A percentile compares a stretch with the other conserved stretches of the same genome.
Conservation (phyloP, 345 rosid species). For the Aegle marmelos region DNA sequence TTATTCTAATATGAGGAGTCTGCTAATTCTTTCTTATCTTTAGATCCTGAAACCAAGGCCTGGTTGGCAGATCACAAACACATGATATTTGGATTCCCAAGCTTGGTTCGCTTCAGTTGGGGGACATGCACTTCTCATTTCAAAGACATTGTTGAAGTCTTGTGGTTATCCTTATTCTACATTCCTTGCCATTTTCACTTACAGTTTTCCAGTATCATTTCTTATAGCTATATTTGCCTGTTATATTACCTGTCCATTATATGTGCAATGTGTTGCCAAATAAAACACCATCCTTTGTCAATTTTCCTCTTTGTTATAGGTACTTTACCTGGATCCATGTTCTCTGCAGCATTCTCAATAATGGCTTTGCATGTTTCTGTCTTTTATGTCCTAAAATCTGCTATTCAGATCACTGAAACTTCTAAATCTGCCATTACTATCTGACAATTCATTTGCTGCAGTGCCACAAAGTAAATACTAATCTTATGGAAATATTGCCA, state of each 20-base stretch:
- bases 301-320: background rate
- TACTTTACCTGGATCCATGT: background rate
- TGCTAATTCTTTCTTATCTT: constrained; percentile 18
- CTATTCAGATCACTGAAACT: too few species aligned
- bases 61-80: constrained; percentile 79
- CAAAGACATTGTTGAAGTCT: constrained; percentile 63
- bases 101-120: constrained; percentile 94
- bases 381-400: too few species aligned
- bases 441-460: background rate
- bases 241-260: background rate
- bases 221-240: background rate
- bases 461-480: background rate
- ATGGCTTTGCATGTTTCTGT: background rate
- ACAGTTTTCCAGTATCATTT: background rate
- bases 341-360: background rate
- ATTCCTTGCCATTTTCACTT: background rate
- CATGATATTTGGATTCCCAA: constrained; percentile 83
- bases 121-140: constrained; percentile 76
- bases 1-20: constrained; percentile 10
- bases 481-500: background rate
- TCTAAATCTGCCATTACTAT: too few species aligned
- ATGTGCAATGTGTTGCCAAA: background rate
- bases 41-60: constrained; percentile 91
- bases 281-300: background rate
- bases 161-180: constrained; percentile 51